Percentiles rank a stretch among this genome's conserved stretches.
Evolutionary conservation across 768 basidiomycete genomes (phyloP).

Genomic region (Russula vinacea): DNA sequence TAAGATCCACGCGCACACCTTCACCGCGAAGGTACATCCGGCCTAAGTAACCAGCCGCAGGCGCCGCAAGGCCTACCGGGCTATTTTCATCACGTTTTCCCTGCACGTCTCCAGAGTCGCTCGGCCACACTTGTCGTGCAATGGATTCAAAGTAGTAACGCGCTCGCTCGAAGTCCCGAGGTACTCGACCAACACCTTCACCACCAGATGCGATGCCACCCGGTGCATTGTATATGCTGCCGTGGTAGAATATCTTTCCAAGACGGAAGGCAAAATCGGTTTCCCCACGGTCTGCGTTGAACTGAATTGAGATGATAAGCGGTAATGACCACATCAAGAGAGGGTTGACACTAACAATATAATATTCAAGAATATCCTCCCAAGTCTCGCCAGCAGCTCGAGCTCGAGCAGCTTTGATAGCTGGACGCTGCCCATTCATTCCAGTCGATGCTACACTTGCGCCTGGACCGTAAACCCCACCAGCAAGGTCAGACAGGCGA

Average conservation of each 20-base stretch:
- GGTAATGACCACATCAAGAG: not conserved
- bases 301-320: conserved; percentile 45
- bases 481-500: conserved; percentile 81
- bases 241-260: conserved; percentile 95
- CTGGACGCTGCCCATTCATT: conserved; percentile 62
- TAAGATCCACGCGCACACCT: conserved; percentile 74
- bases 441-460: conserved; percentile 93
- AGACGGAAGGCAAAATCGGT: conserved; percentile 85
- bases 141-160: conserved; percentile 81
- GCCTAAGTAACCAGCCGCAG: conserved; percentile 84
- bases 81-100: conserved; percentile 37
- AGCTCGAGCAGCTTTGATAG: conserved; percentile 79
- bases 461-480: conserved; percentile 93
- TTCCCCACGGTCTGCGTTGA: conserved; percentile 92
- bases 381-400: conserved; percentile 89
- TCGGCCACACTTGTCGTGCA: conserved; percentile 83
- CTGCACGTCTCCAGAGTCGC: conserved; percentile 61
- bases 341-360: conserved; percentile 52
- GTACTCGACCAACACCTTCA: conserved; percentile 88
- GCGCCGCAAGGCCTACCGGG: conserved; percentile 56
- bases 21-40: conserved; percentile 94
- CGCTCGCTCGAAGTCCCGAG: conserved; percentile 73
- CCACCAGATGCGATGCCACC: conserved; percentile 86
- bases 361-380: conserved; percentile 91
- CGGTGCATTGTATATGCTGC: conserved; percentile 76